Evolutionary conservation across 1,284 basidiomycete species (phyloP), one percentile per base, ranked within the genome.

Genomic region (Waitea zeae): DNA sequence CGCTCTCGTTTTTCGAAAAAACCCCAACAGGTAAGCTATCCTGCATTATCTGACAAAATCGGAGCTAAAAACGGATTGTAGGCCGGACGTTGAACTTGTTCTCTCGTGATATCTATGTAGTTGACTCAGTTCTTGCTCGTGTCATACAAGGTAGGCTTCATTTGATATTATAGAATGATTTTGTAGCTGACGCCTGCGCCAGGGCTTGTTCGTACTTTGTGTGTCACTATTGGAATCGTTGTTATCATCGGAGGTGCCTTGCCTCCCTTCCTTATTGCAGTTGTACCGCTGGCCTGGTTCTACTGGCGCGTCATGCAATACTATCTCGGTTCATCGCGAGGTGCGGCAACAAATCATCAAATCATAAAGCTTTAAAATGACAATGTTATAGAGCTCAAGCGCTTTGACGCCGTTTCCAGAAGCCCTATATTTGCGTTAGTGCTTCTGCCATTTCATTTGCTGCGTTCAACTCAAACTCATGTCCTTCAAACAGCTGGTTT

Each of bases 61-160:
- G n/a, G n/a, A n/a, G n/a, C n/a, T n/a, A n/a, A n/a, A n/a, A n/a
- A n/a, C n/a, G n/a, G n/a, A n/a, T n/a, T n/a, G n/a, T n/a, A n/a
- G n/a, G n/a, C n/a, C n/a, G n/a, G n/a, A n/a, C 86, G 30, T 50
- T 90, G 37, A 92, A 92, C 50, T 55, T 95, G 22, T 97, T 97
- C 57, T 87, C 86, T 12, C 73, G 89, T 4, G 93, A 98, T 49
- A 75, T 83, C 30, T 92, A 92, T 48, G 88, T 93, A 28, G 74
- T 95, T 18, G 92, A 96, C 49, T 73, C 83, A 46, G 59, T 86
- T 5, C 66, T 92, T 17, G 72, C 74, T 15, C 66, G 78, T 32
- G 76, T 70, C 38, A 30, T 26, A 7, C 22, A 26, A 26, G 22
- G 22, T 26, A 7, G n/a, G 22, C 7, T 26, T 7, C 22, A n/a